Conservation (phyloP, 129 eudicot genomes). For the Chrysanthemum lavandulifolium region DNA sequence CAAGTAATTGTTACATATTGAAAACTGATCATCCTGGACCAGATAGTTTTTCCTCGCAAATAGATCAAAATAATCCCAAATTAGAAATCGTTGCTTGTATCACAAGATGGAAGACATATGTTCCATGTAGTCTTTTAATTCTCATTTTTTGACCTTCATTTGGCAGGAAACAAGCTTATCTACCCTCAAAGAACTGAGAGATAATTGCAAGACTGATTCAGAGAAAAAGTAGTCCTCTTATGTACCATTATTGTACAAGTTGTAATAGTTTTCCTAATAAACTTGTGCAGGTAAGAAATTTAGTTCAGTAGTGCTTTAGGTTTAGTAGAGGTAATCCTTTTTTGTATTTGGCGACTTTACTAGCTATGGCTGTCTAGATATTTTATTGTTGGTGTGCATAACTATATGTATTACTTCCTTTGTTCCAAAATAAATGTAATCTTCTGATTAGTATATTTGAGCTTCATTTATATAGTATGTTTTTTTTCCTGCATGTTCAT, state of each 20-base stretch:
- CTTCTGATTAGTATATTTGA: neutral
- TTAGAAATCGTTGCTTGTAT: neutral
- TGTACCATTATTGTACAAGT: constrained; percentile 14
- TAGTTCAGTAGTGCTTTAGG: constrained; percentile 6
- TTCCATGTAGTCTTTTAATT: neutral
- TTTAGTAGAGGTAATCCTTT: constrained; percentile 8
- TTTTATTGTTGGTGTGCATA: constrained; percentile 8
- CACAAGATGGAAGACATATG: no score
- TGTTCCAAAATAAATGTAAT: constrained; percentile 21
- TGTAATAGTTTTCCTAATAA: constrained; percentile 12
- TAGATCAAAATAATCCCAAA: neutral
- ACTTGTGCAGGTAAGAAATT: constrained; percentile 22
- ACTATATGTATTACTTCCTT: constrained; percentile 7
- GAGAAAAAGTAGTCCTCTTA: constrained; percentile 36
- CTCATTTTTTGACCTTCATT: constrained; percentile 10
- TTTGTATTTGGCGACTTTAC: constrained; percentile 7
- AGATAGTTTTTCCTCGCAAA: no score
- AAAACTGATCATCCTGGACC: no score
- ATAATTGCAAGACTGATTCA: constrained; percentile 50
- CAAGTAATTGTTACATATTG: no score
- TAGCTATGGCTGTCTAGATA: no score
- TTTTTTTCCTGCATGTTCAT: neutral
- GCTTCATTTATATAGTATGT: neutral
- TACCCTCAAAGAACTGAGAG: constrained; percentile 58
- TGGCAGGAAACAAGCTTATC: constrained; percentile 62